Percentiles rank a stretch among this genome's conserved stretches.
Evolutionary conservation across 345 rosid species (phyloP).

Genomic region (Corchorus capsularis): DNA sequence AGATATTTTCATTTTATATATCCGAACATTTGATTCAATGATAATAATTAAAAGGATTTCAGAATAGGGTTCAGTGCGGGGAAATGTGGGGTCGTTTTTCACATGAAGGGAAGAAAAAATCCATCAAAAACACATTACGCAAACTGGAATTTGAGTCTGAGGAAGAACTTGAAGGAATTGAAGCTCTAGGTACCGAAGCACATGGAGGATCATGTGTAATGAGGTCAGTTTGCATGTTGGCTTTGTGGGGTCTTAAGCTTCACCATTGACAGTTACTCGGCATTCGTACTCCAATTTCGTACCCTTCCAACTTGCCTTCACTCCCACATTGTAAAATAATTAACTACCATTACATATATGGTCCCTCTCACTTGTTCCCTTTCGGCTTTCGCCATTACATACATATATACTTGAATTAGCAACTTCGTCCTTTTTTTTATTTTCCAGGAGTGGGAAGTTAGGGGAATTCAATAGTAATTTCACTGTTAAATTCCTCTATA

Average conservation of each 20-base stretch:
- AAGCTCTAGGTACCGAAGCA: background rate
- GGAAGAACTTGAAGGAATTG: background rate
- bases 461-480: too few species aligned
- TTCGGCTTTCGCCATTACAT: too few species aligned
- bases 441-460: too few species aligned
- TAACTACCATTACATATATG: background rate
- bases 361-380: too few species aligned
- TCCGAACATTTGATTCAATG: background rate
- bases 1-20: background rate
- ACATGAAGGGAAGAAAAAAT: background rate
- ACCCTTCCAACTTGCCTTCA: slow-evolving; percentile 33
- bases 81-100: background rate
- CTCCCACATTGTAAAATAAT: background rate
- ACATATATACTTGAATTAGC: too few species aligned
- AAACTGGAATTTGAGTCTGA: background rate
- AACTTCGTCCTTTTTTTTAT: too few species aligned
- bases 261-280: slow-evolving; percentile 18
- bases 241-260: slow-evolving; percentile 19
- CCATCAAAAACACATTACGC: background rate
- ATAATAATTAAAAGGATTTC: background rate
- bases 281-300: slow-evolving; percentile 30
- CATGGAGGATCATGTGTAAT: slow-evolving; percentile 15
- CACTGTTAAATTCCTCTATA: too few species aligned
- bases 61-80: background rate
- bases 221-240: slow-evolving; percentile 32